These are phyloP conservation scores for Diphasiastrum complanatum DNA, from an alignment of 83 land plant genomes.

Conservation along the genomic window DNA sequence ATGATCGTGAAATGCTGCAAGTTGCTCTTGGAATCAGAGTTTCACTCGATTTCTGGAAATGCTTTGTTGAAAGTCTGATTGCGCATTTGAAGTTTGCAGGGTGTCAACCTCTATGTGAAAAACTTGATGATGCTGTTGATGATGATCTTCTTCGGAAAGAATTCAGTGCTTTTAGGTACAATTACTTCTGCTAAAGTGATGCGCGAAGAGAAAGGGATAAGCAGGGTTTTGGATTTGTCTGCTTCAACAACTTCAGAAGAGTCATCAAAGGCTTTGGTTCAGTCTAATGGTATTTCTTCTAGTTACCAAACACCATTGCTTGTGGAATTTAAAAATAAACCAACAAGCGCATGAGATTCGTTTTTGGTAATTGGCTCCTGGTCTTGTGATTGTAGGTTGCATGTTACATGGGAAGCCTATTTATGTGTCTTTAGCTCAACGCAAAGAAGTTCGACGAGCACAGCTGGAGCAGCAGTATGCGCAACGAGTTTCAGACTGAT, in stretches of 20 bases:
- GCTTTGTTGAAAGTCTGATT: too few species aligned
- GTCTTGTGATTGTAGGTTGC: conserved; percentile 25
- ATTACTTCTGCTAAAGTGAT: conserved; percentile 66
- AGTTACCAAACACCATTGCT: too few species aligned
- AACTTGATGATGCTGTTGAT: conserved; percentile 63
- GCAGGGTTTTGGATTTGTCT: conserved; percentile 78
- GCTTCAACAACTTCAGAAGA: conserved; percentile 66
- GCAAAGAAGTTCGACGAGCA: conserved; percentile 65
- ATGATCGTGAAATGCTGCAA: too few species aligned
- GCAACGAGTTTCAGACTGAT: conserved; percentile 41
- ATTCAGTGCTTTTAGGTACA: conserved; percentile 53
- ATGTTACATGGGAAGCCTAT: conserved; percentile 61
- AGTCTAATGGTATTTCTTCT: conserved; percentile 61
- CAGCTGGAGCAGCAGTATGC: conserved; percentile 59
- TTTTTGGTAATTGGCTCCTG: neutral
- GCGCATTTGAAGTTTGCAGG: too few species aligned
- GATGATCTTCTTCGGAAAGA: conserved; percentile 49
- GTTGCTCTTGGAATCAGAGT: too few species aligned
- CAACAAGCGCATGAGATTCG: too few species aligned
- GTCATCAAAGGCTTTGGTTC: conserved; percentile 61
- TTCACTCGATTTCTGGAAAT: too few species aligned
- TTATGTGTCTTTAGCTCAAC: conserved; percentile 74
- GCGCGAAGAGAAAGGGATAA: conserved; percentile 61
- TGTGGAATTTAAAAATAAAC: too few species aligned
- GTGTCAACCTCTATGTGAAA: conserved; percentile 68